phyloP scores from a whole-genome alignment of 129 eudicot species.

The Helianthus annuus region HanXRQr2.0-SUNRISE NC_035444.2:35601197-35601696 shows the following conservation, averaged over 20 bases:
- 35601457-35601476: constrained; percentile 77
- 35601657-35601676: too few species aligned
- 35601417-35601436: neutral
- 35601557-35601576: neutral
- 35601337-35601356: constrained; percentile 4
- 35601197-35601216: constrained; percentile 7
- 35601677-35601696: too few species aligned
- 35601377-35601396: neutral
- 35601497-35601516: constrained; percentile 70
- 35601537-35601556: constrained; percentile 34
- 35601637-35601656: too few species aligned
- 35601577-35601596: too few species aligned
- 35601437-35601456: constrained; percentile 41
- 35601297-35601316: constrained; percentile 5
- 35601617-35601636: constrained; percentile 78
- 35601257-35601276: neutral
- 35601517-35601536: constrained; percentile 89
- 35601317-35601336: neutral
- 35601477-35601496: constrained; percentile 54
- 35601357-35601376: neutral
- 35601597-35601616: neutral
- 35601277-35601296: neutral
- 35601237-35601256: neutral
- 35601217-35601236: constrained; percentile 6
- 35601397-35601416: neutral